Base-by-base conservation (phyloP, 345 rosid genomes). In the Gossypioides kirkii region DNA sequence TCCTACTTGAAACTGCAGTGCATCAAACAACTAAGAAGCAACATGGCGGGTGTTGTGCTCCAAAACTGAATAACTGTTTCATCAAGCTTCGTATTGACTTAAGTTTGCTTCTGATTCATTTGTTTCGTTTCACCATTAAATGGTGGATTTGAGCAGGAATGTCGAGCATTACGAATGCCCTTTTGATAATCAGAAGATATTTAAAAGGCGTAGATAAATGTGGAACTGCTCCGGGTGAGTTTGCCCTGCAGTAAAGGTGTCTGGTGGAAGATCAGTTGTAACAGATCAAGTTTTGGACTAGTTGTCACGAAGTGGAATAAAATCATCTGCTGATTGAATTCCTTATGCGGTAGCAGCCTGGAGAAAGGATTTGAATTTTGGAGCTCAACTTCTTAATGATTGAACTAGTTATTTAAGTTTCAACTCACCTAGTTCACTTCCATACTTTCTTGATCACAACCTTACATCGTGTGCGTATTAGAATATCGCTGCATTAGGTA, bases 401-500 rank as follows among this genome's bases (percentile, higher is more conserved):
- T 74, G 3, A 56, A 18, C 1, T 72, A 73, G 65, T 67, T 71
- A n/a, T 67, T 47, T 11, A 80, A 76, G 55, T 28, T 77, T 72
- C 56, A 49, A 52, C 20, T 86, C 85, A 74, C 84, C 76, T 42
- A 56, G 63, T 54, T 86, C 87, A 52, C 94, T 68, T 79, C 88
- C 18, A 71, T 72, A 36, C 85, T 82, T 36, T 70, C 77, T 5
- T 76, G 74, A 77, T 86, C 83, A 25, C 73, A 70, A 49, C 64
- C 77, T 3, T 10, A 63, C 72, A 49, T 80, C 82, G 0, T 76
- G 72, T 6, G 74, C 73, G 50, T 86, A 88, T 61, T 90, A 80
- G 71, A 88, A 88, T 17, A 94, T 92, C 83, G 90, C 98, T 3
- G 96, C 87, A 77, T 94, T 97, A 8, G 97, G 86, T 43, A 94